A percentile compares a stretch with the other conserved stretches of the same genome.
Conservation (phyloP, 2,329 filamentous ascomycete genomes). For the Dothideomycetes sp. region DNA sequence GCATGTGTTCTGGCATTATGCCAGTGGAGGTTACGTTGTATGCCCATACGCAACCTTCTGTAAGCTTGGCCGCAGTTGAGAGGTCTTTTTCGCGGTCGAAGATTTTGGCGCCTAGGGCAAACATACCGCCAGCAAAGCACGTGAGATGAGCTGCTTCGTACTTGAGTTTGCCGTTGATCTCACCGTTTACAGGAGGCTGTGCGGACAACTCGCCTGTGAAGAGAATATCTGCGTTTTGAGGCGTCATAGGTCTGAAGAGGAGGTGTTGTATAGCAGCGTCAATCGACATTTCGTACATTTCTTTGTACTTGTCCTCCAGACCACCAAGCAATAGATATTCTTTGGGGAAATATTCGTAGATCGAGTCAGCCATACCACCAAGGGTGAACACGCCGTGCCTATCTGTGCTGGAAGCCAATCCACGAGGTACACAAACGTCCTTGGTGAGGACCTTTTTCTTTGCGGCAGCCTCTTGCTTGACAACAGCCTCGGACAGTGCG, state of each 20-base stretch:
- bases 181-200: background rate
- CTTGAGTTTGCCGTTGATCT: conserved; percentile 24
- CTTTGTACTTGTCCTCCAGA: conserved; percentile 59
- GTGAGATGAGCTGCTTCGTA: conserved; percentile 42
- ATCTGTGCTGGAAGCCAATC: conserved; percentile 42
- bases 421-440: conserved; percentile 49
- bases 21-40: conserved; percentile 41
- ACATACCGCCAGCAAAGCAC: conserved; percentile 49
- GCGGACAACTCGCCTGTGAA: conserved; percentile 51
- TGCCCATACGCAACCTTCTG: conserved; percentile 48
- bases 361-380: conserved; percentile 47
- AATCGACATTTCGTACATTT: conserved; percentile 60
- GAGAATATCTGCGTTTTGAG: conserved; percentile 59
- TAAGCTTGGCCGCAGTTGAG: conserved; percentile 41
- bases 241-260: conserved; percentile 68
- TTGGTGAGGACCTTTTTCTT: conserved; percentile 5
- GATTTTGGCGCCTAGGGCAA: conserved; percentile 44
- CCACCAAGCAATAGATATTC: conserved; percentile 71
- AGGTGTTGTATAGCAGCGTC: conserved; percentile 63
- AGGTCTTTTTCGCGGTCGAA: conserved; percentile 42
- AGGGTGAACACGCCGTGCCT: conserved; percentile 44
- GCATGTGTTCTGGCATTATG: conserved; percentile 46
- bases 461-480: conserved; percentile 10
- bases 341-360: conserved; percentile 52
- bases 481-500: background rate